Percentiles rank a stretch among this genome's conserved stretches.
phyloP scores from a whole-genome alignment of 2,329 filamentous ascomycete genomes.

The Diaporthe capsici region DNA sequence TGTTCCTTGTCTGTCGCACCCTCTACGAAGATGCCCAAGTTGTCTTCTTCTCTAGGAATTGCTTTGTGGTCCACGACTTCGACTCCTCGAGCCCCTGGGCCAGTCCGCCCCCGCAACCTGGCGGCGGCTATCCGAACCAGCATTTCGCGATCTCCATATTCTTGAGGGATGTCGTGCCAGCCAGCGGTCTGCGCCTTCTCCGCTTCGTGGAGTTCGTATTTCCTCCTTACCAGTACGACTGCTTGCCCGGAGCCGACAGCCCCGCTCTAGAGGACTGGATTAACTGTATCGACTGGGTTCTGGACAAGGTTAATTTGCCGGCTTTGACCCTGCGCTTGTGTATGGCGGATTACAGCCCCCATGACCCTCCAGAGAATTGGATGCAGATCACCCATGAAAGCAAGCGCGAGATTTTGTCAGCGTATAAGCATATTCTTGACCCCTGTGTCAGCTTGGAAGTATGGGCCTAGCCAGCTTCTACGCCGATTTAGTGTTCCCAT shows the following conservation, averaged over 20 bases:
- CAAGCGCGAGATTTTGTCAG: background rate
- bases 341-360: background rate
- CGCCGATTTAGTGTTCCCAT: background rate
- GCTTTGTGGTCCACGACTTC: conserved; percentile 38
- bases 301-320: background rate
- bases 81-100: background rate
- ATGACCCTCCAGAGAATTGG: background rate
- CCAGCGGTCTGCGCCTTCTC: background rate
- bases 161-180: background rate
- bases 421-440: background rate
- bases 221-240: background rate
- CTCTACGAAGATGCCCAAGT: conserved; percentile 36
- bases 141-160: background rate
- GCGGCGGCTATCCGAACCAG: background rate
- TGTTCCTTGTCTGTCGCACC: conserved; percentile 41
- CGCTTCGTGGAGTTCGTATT: conserved; percentile 15
- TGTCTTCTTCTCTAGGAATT: conserved; percentile 40
- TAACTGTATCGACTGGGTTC: background rate
- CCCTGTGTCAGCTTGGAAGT: background rate
- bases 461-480: background rate
- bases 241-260: background rate
- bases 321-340: background rate
- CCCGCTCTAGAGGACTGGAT: background rate
- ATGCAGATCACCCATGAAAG: background rate
- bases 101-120: background rate